A percentile compares a stretch with the other conserved stretches of the same genome.
These are phyloP conservation scores for Fusarium odoratissimum DNA, from an alignment of 2,329 filamentous ascomycete species.

Conservation along the genomic window DNA sequence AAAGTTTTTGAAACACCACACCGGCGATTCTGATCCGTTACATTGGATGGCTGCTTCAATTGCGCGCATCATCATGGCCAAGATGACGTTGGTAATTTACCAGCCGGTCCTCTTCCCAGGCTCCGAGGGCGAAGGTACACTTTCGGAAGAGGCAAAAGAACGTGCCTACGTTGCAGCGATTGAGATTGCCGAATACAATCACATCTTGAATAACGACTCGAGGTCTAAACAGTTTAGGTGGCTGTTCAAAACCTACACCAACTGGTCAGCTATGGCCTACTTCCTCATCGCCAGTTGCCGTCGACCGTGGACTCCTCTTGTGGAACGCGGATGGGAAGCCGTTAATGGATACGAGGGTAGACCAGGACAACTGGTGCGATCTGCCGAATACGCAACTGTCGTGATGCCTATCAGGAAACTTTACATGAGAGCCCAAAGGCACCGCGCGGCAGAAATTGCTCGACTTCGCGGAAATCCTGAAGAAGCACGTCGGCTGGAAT, in stretches of 20 bases:
- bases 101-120: constrained; percentile 76
- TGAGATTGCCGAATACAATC: constrained; percentile 77
- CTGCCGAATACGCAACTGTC: constrained; percentile 60
- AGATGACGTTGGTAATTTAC: constrained; percentile 82
- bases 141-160: constrained; percentile 72
- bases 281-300: constrained; percentile 59
- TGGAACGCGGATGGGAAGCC: constrained; percentile 63
- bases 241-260: constrained; percentile 63
- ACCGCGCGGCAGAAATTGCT: constrained; percentile 63
- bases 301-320: constrained; percentile 61
- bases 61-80: constrained; percentile 77
- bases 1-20: constrained; percentile 64
- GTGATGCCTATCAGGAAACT: constrained; percentile 67
- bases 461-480: constrained; percentile 61
- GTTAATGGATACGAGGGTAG: constrained; percentile 54
- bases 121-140: constrained; percentile 62
- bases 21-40: constrained; percentile 62
- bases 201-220: constrained; percentile 71
- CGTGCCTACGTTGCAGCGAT: constrained; percentile 78
- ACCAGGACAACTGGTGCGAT: constrained; percentile 57
- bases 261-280: constrained; percentile 64
- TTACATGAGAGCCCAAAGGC: constrained; percentile 62
- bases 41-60: constrained; percentile 78
- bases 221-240: constrained; percentile 60
- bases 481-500: constrained; percentile 62